A percentile compares a stretch with the other conserved stretches of the same genome.
Conservation (phyloP, 2,329 filamentous ascomycete species). For the Claviceps sp. region DNA sequence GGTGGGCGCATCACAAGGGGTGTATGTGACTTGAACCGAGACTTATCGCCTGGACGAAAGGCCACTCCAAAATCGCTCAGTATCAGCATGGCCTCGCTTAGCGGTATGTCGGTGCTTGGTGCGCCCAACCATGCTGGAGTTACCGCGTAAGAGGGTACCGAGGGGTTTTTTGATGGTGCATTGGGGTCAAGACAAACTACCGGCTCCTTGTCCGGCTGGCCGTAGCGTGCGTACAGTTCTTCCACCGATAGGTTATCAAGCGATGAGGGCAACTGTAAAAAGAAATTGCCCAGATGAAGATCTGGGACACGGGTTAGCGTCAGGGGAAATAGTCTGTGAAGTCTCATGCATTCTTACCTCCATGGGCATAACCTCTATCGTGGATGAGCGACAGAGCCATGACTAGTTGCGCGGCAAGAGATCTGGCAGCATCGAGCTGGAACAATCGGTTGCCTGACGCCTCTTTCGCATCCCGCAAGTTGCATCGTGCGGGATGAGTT, state of each 20-base stretch:
- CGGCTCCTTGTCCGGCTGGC: slow-evolving; percentile 10
- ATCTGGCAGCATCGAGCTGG: slow-evolving; percentile 12
- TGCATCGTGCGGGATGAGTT: slow-evolving; percentile 13
- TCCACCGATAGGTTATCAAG: slow-evolving; percentile 13
- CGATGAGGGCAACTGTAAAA: slow-evolving; percentile 13
- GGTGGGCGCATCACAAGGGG: slow-evolving; percentile 15
- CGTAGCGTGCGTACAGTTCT: slow-evolving; percentile 15
- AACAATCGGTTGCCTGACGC: slow-evolving; percentile 7
- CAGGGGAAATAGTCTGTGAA: too few species aligned
- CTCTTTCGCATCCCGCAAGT: slow-evolving; percentile 10
- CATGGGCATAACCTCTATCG: too few species aligned
- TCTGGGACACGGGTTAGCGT: slow-evolving; percentile 8
- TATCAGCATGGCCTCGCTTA: slow-evolving; percentile 10
- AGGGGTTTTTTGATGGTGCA: too few species aligned
- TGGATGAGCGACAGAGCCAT: too few species aligned
- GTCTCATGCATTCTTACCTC: too few species aligned
- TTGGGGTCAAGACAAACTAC: too few species aligned
- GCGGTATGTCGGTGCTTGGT: too few species aligned
- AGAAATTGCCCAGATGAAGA: slow-evolving; percentile 21
- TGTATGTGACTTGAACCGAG: slow-evolving; percentile 7
- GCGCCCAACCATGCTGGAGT: slow-evolving; percentile 18
- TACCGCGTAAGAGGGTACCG: too few species aligned
- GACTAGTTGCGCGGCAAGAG: too few species aligned
- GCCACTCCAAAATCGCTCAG: slow-evolving; percentile 4
- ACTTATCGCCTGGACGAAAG: slow-evolving; percentile 17